Evolutionary conservation across 2,329 filamentous ascomycete species (phyloP).

Genomic region (Stagonosporopsis tanaceti): DNA sequence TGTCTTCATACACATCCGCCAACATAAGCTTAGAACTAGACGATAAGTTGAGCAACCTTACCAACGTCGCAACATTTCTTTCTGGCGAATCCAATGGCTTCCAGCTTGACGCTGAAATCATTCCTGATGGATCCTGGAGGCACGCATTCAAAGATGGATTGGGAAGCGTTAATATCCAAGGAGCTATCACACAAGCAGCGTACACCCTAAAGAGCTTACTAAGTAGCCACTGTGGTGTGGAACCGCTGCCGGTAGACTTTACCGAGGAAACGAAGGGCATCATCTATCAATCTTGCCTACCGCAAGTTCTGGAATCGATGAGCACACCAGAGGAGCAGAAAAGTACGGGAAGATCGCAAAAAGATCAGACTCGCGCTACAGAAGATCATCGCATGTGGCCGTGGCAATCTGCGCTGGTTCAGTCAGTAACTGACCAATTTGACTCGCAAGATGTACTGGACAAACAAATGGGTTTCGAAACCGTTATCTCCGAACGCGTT

Average conservation of each 20-base stretch:
- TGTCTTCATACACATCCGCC: constrained; percentile 16
- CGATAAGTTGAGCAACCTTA: constrained; percentile 18
- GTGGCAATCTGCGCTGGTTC: constrained; percentile 21
- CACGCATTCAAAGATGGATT: constrained; percentile 23
- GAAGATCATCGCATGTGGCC: constrained; percentile 8
- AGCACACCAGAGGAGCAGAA: background rate
- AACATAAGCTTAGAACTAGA: constrained; percentile 20
- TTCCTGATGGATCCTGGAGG: constrained; percentile 11
- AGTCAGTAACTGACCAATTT: constrained; percentile 28
- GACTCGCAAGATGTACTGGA: constrained; percentile 26
- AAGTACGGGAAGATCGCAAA: background rate
- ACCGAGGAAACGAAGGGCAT: constrained; percentile 24
- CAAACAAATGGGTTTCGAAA: constrained; percentile 25
- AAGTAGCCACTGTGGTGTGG: constrained; percentile 28
- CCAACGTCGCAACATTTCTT: constrained; percentile 20
- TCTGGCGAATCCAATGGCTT: constrained; percentile 23
- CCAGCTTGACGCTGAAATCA: background rate
- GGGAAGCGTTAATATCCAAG: constrained; percentile 26
- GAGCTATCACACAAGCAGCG: constrained; percentile 27
- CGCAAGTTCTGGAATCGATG: constrained; percentile 23
- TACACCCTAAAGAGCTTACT: constrained; percentile 28
- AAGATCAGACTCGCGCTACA: background rate
- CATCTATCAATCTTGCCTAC: constrained; percentile 27
- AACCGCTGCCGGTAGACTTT: constrained; percentile 28
- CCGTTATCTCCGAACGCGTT: constrained; percentile 21